Base-by-base conservation (phyloP, 129 eudicot species). In the Gnaphalium uliginosum region DNA sequence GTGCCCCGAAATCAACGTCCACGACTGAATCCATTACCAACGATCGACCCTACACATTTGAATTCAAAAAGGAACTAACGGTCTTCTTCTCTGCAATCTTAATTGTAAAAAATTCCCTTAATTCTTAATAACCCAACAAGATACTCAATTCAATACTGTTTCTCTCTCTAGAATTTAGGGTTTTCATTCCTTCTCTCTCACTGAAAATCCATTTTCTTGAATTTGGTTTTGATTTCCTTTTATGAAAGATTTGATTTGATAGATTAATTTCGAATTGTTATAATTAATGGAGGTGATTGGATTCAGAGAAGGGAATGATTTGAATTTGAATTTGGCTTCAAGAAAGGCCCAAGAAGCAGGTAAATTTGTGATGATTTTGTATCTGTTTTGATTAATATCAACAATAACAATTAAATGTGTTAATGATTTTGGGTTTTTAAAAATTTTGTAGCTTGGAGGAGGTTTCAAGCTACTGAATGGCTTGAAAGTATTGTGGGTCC, bases 321-420 rank as follows among this genome's bases (percentile, higher is more conserved):
- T 85, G 39, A 86, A 91, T 76, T 81, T 85, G 30, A 86, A 91
- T 76, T 80, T 85, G 82, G 97, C 94, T 80, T 89, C 94, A 83
- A 95, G 99, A 85, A 95, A 87, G 79, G 92, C 94, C 15, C 97
- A 91, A 81, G 97, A 95, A 86, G 92, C 97, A 76, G 97, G 97
- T 88, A 56, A 58, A 6, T 2, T 69, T 14, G 9, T 14, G 25
- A 19, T 53, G 0, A 64, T 68, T 18, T 53, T 6, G 1, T 7
- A 39, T 63, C 24, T 25, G 21, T 65, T 46, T 30, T 26, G 11
- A 15, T 63, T 17, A 48, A 23, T 10, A 24, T 14, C 54, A 53
- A 17, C 14, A 39, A n/a, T 25, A 53, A 17, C 14, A 39, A n/a
- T 25, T n/a, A n/a, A 69, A 19, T 33, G 30, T 51, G 2, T 29